Percentiles rank a stretch among this genome's conserved stretches.
These are phyloP conservation scores for Nicotiana paniculata DNA, from an alignment of 257 asterid genomes.

Conservation along the genomic window DNA sequence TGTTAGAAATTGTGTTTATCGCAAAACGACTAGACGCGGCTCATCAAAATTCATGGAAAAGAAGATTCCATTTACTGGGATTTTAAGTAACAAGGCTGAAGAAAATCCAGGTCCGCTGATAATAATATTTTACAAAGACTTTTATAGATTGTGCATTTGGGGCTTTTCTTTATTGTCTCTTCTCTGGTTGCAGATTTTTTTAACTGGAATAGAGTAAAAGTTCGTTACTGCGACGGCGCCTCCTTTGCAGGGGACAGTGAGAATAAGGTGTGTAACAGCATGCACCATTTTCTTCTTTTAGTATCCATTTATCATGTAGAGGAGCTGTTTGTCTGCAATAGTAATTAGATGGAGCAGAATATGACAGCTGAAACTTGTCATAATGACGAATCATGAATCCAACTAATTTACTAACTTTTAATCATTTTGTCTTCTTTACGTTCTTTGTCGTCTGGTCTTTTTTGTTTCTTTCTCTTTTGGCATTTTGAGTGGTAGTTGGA, in stretches of 20 bases:
- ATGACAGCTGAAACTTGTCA: neutral
- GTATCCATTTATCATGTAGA: neutral
- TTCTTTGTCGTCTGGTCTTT: neutral
- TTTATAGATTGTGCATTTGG: neutral
- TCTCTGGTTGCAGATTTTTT: slow-evolving; percentile 43
- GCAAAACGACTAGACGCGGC: slow-evolving; percentile 51
- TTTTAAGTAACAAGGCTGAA: slow-evolving; percentile 49
- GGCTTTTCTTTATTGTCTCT: neutral
- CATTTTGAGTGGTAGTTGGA: neutral
- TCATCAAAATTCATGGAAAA: slow-evolving; percentile 49
- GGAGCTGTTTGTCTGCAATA: neutral
- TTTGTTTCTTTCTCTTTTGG: neutral
- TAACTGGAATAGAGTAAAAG: slow-evolving; percentile 66
- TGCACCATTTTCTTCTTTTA: neutral
- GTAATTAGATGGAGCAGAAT: neutral
- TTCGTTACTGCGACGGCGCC: slow-evolving; percentile 71
- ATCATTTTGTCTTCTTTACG: neutral
- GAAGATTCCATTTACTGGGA: slow-evolving; percentile 48
- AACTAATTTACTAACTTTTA: neutral
- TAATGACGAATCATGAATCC: neutral
- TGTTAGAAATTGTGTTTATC: slow-evolving; percentile 59
- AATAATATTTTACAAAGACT: neutral
- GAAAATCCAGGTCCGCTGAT: slow-evolving; percentile 53
- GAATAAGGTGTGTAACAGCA: slow-evolving; percentile 34
- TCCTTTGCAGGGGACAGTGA: slow-evolving; percentile 57